Percentiles rank a stretch among this genome's conserved stretches.
phyloP scores from a whole-genome alignment of 2,329 filamentous ascomycete genomes.

The Neonectria punicea region DNA sequence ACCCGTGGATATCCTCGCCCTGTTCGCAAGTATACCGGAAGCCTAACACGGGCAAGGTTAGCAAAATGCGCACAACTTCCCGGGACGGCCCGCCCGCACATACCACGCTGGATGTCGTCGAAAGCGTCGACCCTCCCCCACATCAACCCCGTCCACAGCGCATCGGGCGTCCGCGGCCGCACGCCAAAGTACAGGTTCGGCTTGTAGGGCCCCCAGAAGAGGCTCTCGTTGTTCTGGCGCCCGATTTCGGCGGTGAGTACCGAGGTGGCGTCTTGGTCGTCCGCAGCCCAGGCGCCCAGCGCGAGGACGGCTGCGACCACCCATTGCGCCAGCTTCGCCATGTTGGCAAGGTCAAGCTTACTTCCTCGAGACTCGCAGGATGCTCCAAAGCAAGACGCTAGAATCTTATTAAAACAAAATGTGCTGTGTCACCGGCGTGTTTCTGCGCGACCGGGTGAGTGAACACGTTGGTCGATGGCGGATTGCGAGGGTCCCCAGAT shows the following conservation, averaged over 20 bases:
- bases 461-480: constrained; percentile 39
- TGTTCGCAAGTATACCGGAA: constrained; percentile 97
- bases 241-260: constrained; percentile 61
- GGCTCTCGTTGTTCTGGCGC: constrained; percentile 77
- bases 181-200: constrained; percentile 96
- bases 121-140: constrained; percentile 90
- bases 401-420: constrained; percentile 1
- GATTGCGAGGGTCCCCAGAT: constrained; percentile 25
- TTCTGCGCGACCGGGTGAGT: constrained; percentile 26
- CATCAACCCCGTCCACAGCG: constrained; percentile 83
- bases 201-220: constrained; percentile 96
- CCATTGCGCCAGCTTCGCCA: constrained; percentile 48
- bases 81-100: constrained; percentile 45
- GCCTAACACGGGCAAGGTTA: constrained; percentile 58
- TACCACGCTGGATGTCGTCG: constrained; percentile 78
- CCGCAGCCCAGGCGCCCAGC: constrained; percentile 40
- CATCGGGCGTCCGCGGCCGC: constrained; percentile 82
- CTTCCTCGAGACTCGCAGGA: not conserved
- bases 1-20: constrained; percentile 90
- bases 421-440: constrained; percentile 20
- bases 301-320: constrained; percentile 44
- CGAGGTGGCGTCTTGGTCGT: constrained; percentile 42
- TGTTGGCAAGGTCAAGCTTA: constrained; percentile 25
- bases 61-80: constrained; percentile 3
- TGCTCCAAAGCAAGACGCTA: not conserved